Base-by-base conservation (phyloP, 306 rosid genomes). In the Boehmeria nivea region DNA sequence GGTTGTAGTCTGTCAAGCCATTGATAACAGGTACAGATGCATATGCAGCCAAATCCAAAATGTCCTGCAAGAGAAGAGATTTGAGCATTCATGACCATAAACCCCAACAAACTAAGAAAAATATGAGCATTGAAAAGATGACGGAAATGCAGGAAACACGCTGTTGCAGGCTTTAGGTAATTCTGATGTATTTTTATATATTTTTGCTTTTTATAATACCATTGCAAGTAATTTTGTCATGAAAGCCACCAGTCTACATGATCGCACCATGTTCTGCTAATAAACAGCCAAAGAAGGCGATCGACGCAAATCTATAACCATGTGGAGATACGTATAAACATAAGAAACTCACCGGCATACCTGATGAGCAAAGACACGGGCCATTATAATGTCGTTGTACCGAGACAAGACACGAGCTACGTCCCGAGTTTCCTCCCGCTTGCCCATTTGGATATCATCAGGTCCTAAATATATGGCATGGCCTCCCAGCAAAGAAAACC, bases 1-100 rank as follows among this genome's bases (percentile, higher is more conserved):
- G 99, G 72, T 91, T 91, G 79, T 83, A 91, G 78, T 87, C 99
- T 19, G 99, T 87, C 84, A 91, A 75, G 51, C 96, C 99, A 79
- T 91, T 91, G 63, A 91, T 59, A 65, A 91, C 96, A 18, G 99
- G 96, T 43, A 91, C 96, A 50, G 70, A 64, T 43, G 99, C 64
- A 72, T 83, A 69, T 60, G 78, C 82, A 13, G 99, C 94, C 68
- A 91, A 79, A 77, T 91, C 96, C 63, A 87, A 89, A 67, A 87
- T 82, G 72, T 91, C 96, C 96, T 91, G 81, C 72, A 65, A 59
- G 39, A 59, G 62, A 42, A 27, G 36, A 56, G 12, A 12, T 0
- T 49, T 72, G 22, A 25, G 26, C 18, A 62, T 39, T 54, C 38
- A 31, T 3, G 15, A 28, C 48, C 56, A 24, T 0, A 13, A 12